A percentile compares a stretch with the other conserved stretches of the same genome.
Evolutionary conservation across 2,329 filamentous ascomycete genomes (phyloP).

Genomic region (Zymoseptoria crescenta): DNA sequence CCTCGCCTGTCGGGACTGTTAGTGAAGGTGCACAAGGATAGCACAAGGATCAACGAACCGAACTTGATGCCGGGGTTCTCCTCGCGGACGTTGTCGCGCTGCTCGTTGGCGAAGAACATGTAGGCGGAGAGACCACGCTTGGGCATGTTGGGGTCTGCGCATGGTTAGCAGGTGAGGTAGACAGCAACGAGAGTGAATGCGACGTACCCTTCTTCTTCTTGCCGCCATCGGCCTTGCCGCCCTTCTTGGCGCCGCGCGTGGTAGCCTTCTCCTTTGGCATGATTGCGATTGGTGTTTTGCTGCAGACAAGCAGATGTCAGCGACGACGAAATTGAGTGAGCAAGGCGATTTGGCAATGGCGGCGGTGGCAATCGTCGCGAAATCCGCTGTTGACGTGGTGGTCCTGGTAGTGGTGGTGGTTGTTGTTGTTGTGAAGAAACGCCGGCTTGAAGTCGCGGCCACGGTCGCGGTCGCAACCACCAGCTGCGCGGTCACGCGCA

Average conservation of each 20-base stretch:
- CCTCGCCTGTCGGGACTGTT: constrained; percentile 56
- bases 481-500: constrained; percentile 12
- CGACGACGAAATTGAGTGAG: constrained; percentile 2
- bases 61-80: constrained; percentile 98
- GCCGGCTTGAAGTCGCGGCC: constrained; percentile 11
- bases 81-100: constrained; percentile 94
- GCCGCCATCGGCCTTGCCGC: constrained; percentile 38
- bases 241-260: constrained; percentile 52
- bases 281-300: constrained; percentile 28
- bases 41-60: constrained; percentile 48
- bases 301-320: constrained; percentile 4
- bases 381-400: constrained; percentile 1
- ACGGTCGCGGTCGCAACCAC: constrained; percentile 16
- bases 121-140: constrained; percentile 99
- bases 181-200: constrained; percentile 1
- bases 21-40: constrained; percentile 1
- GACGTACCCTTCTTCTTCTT: constrained; percentile 66
- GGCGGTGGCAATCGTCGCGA: constrained; percentile 9
- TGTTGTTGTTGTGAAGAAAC: constrained; percentile 5
- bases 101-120: constrained; percentile 99
- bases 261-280: constrained; percentile 64
- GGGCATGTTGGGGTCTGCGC: constrained; percentile 84
- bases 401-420: not conserved
- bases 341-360: not conserved
- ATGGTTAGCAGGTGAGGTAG: constrained; percentile 11